These are phyloP conservation scores for Hygrophila difformis DNA, from an alignment of 257 asterid genomes.

Conservation along the genomic window DNA sequence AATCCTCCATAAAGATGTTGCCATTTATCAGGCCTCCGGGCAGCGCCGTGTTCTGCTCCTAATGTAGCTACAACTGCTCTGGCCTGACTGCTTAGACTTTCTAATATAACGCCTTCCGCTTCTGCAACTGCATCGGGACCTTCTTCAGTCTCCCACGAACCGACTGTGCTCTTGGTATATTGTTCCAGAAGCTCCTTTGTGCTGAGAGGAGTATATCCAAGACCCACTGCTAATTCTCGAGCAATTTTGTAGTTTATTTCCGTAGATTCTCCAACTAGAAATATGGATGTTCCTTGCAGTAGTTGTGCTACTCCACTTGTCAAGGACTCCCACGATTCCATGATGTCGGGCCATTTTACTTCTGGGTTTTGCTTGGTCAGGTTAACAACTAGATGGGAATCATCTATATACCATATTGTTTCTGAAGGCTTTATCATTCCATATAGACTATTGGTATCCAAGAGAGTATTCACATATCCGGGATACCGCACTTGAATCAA, in stretches of 20 bases:
- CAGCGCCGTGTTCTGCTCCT: slow-evolving; percentile 75
- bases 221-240: slow-evolving; percentile 82
- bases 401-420: slow-evolving; percentile 94
- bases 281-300: slow-evolving; percentile 72
- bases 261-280: slow-evolving; percentile 83
- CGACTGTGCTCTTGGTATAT: slow-evolving; percentile 53
- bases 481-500: slow-evolving; percentile 40
- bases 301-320: slow-evolving; percentile 59
- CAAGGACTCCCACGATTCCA: slow-evolving; percentile 94
- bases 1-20: slow-evolving; percentile 81
- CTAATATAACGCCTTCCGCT: slow-evolving; percentile 64
- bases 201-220: slow-evolving; percentile 87
- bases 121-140: slow-evolving; percentile 62
- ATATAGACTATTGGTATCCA: slow-evolving; percentile 59
- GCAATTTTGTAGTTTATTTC: slow-evolving; percentile 77
- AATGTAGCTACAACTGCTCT: slow-evolving; percentile 81
- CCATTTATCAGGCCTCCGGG: slow-evolving; percentile 57
- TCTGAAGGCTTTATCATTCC: slow-evolving; percentile 79
- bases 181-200: slow-evolving; percentile 79
- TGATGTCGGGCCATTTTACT: slow-evolving; percentile 88
- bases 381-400: slow-evolving; percentile 67
- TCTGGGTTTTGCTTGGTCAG: slow-evolving; percentile 76
- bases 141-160: slow-evolving; percentile 58
- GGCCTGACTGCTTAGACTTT: slow-evolving; percentile 90
- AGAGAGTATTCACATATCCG: slow-evolving; percentile 56